phyloP scores from a whole-genome alignment of 768 basidiomycete species.

The Gloeophyllum trabeum region DNA sequence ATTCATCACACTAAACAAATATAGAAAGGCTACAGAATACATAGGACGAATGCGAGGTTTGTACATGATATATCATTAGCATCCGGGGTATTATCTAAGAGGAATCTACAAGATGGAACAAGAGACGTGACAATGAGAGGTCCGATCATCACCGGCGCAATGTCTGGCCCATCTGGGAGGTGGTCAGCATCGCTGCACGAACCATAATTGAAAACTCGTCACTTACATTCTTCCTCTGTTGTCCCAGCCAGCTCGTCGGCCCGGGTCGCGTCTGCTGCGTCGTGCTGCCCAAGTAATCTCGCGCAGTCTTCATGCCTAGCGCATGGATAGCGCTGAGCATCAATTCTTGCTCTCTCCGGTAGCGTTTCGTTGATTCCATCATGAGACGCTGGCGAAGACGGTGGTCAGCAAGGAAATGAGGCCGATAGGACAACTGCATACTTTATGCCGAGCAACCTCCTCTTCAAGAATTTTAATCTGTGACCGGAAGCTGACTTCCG shows the following conservation, averaged over 20 bases:
- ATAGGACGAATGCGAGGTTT: too few species aligned
- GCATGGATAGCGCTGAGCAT: constrained; percentile 71
- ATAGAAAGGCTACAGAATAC: too few species aligned
- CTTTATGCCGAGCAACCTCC: constrained; percentile 49
- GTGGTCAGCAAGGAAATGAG: neutral
- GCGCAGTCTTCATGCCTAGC: constrained; percentile 50
- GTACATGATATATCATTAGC: too few species aligned
- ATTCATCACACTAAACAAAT: too few species aligned
- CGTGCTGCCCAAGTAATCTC: constrained; percentile 45
- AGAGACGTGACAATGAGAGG: too few species aligned
- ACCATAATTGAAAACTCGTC: neutral
- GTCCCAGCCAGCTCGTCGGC: constrained; percentile 60
- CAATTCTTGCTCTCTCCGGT: constrained; percentile 68
- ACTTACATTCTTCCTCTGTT: constrained; percentile 46
- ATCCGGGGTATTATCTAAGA: too few species aligned
- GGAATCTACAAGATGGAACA: too few species aligned
- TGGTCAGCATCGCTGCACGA: neutral
- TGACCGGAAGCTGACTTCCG: constrained; percentile 50
- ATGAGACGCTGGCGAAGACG: constrained; percentile 28
- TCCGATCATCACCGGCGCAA: constrained; percentile 15
- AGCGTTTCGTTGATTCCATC: constrained; percentile 43
- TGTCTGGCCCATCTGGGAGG: constrained; percentile 15
- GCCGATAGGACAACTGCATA: constrained; percentile 10
- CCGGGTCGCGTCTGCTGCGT: constrained; percentile 31
- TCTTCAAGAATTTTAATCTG: constrained; percentile 59